Evolutionary conservation across 257 asterid species (phyloP).

Genomic region (Salvia miltiorrhiza): DNA sequence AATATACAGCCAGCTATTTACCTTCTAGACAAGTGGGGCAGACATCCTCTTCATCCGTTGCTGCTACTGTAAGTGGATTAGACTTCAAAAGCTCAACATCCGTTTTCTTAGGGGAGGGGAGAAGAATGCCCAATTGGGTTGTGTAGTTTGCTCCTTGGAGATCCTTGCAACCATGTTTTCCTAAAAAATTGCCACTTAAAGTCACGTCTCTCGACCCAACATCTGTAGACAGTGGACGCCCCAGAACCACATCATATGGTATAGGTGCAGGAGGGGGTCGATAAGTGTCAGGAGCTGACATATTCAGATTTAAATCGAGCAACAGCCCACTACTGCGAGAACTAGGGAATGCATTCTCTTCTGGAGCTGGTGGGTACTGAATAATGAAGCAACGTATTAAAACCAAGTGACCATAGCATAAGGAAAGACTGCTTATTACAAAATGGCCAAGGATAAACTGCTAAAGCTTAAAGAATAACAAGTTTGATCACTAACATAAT

Average conservation of each 20-base stretch:
- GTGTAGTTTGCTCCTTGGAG: constrained; percentile 36
- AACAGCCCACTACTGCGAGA: constrained; percentile 51
- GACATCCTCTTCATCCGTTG: constrained; percentile 53
- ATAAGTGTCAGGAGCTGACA: constrained; percentile 58
- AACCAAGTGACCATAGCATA: neutral
- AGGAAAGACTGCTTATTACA: neutral
- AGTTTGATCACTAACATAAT: constrained; percentile 55
- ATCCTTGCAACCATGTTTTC: constrained; percentile 23
- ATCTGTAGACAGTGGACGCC: constrained; percentile 27
- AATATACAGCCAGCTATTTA: constrained; percentile 10
- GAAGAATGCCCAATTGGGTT: constrained; percentile 32
- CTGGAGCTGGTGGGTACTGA: constrained; percentile 63
- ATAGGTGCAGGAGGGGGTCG: constrained; percentile 68
- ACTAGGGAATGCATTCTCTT: constrained; percentile 56
- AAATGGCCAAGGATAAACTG: neutral
- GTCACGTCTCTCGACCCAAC: constrained; percentile 25
- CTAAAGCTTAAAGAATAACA: neutral
- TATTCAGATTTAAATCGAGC: constrained; percentile 56
- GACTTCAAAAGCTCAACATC: constrained; percentile 40
- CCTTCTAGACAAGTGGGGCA: constrained; percentile 94
- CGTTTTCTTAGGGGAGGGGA: constrained; percentile 38
- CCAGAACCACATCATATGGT: constrained; percentile 59
- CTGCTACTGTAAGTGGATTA: constrained; percentile 21
- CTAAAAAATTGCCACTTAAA: constrained; percentile 21
- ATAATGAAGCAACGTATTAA: constrained; percentile 4